Evolutionary conservation across 78 protist genomes (phyloP).

Genomic region (Parvularia atlantis): DNA sequence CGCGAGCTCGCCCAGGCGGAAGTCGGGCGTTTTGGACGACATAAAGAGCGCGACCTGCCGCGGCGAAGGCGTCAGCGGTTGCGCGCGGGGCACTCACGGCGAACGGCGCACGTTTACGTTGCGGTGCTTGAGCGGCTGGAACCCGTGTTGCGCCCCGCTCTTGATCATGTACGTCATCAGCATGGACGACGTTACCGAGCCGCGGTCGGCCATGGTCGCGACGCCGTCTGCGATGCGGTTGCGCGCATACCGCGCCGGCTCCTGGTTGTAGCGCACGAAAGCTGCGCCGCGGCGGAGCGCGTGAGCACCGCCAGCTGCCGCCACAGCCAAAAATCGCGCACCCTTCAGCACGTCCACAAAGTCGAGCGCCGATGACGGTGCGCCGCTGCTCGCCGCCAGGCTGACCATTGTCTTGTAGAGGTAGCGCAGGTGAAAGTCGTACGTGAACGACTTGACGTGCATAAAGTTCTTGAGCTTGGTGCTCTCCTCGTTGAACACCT

Average conservation of each 20-base stretch:
- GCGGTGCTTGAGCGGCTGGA: background rate
- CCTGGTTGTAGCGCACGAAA: background rate
- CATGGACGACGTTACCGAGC: too few species aligned
- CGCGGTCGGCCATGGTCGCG: too few species aligned
- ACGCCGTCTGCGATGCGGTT: background rate
- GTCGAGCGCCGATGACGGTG: background rate
- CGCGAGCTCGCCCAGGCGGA: too few species aligned
- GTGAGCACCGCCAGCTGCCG: background rate
- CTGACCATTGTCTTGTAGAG: background rate
- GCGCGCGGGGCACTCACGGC: too few species aligned
- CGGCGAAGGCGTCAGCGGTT: too few species aligned
- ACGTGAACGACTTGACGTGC: background rate
- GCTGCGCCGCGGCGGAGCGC: background rate
- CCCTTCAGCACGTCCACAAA: background rate
- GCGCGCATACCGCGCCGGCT: background rate
- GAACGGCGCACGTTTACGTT: too few species aligned
- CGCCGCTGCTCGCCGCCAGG: background rate
- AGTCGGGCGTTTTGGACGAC: too few species aligned
- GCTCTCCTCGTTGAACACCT: background rate
- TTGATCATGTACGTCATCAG: background rate
- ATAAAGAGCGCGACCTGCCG: too few species aligned
- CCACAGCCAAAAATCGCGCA: background rate
- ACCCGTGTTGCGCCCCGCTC: background rate
- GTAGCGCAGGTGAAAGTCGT: constrained; percentile 7
- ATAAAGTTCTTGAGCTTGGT: background rate